Percentiles rank a stretch among this genome's conserved stretches.
phyloP scores from a whole-genome alignment of 2,329 filamentous ascomycete genomes.

The Herpotrichia juniperi region DNA sequence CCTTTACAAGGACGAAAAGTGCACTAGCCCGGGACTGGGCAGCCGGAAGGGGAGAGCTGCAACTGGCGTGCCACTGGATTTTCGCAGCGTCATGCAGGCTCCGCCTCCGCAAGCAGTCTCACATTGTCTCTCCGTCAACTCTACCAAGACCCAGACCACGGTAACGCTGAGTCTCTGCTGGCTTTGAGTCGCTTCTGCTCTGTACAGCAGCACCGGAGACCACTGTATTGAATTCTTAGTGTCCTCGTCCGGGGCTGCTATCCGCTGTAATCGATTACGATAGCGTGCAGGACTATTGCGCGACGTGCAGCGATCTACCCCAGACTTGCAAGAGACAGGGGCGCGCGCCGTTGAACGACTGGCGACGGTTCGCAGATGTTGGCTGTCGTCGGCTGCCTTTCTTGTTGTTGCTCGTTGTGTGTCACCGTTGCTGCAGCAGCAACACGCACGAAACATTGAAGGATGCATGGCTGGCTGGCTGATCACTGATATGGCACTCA shows the following conservation, averaged over 20 bases:
- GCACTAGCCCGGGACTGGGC: neutral
- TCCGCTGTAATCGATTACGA: slow-evolving; percentile 9
- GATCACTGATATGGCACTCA: no score
- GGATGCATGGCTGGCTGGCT: no score
- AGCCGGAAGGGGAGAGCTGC: neutral
- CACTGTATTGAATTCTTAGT: no score
- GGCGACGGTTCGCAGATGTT: neutral
- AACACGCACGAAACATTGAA: neutral
- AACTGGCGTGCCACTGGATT: neutral
- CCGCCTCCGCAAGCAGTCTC: neutral
- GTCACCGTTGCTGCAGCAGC: neutral
- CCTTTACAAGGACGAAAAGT: neutral
- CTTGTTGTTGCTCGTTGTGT: neutral
- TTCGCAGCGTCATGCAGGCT: neutral
- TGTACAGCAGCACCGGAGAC: no score
- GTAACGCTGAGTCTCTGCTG: neutral
- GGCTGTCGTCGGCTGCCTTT: neutral
- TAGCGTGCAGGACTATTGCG: slow-evolving; percentile 11
- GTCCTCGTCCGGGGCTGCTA: neutral
- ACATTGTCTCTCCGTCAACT: neutral
- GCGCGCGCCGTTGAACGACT: neutral
- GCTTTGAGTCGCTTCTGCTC: no score
- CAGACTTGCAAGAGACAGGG: slow-evolving; percentile 7
- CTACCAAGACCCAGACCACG: neutral
- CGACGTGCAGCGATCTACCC: slow-evolving; percentile 26